Base-by-base conservation (phyloP, 2,329 filamentous ascomycete genomes). In the Diplodia seriata region DNA sequence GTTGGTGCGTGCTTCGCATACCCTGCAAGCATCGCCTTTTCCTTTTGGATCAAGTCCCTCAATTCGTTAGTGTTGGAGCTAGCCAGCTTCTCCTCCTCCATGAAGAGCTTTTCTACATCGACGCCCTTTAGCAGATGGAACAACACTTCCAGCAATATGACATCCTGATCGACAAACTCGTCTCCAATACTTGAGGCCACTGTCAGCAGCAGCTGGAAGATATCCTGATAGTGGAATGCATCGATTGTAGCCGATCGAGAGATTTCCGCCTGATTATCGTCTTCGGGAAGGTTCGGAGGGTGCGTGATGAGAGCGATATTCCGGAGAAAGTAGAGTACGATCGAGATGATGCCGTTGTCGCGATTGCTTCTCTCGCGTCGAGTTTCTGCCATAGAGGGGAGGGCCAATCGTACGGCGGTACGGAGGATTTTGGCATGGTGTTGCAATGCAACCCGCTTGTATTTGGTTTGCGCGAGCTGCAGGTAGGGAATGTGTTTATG, bases 121-220 rank as follows among this genome's bases (percentile, higher is more conserved):
- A 98, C 89, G 23, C 94, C 92, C 78, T 98, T 98, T 68, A 98
- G 86, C 1, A 99, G 79, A 73, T 98, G 93, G 79, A 97, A 99
- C 33, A 99, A 81, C 49, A 94, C 91, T 76, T 99, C 95, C 80
- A 99, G 87, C 26, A 97, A 80, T n/a, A 93, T 86, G 1, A 94
- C 89, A 75, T 98, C 94, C 73, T 98, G 93, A 18, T 89, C 89
- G 70, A 90, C 89, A 77, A 97, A 99, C 73, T 98, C 94, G 50
- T 97, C 93, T 40, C 92, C 92, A 83, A 97, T 94, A 70, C 94
- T 96, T 2, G 94, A 97, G 14, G 93, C 91, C 57, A 99, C 83
- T 0, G 93, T 97, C 64, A 98, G 82, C 26, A 99, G 81, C 2
- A 96, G 85, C 66, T 92, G 88, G 73, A 98, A 91, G 26, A 97